Evolutionary conservation across 2,329 filamentous ascomycete genomes (phyloP), one percentile per base, ranked within the genome.

Genomic region (Fusarium staphyleae): DNA sequence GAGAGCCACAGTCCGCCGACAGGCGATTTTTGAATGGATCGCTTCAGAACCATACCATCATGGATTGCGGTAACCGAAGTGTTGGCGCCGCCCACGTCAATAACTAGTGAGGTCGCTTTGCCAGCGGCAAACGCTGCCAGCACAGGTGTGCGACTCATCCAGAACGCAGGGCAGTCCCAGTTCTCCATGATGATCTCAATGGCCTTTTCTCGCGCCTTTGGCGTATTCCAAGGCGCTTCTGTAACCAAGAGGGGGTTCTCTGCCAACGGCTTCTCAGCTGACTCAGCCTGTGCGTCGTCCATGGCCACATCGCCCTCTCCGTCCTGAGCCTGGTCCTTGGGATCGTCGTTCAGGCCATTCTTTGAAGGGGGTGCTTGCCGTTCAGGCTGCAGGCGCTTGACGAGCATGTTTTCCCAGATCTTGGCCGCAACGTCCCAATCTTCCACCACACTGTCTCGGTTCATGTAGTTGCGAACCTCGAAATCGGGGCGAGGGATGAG

Each of bases 161-260:
- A 99, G 75, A 97, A 98, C 5, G 95, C 95, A 14, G 95, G 95
- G 49, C 89, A 89, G 22, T 91, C 93, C 92, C 95, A 99, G 70
- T 87, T 90, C 80, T 99, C 95, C 88, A 99, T 97, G 54, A 91
- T 92, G 59, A 98, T 87, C 77, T 99, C 95, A 68, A 97, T 93
- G 33, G 89, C 88, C 83, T 95, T 96, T 77, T 99, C 95, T 55
- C 96, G 84, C 55, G 89, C 86, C 78, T 97, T 97, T 35, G 84
- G 75, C 19, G 87, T 83, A 75, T 96, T 98, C 93, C 93, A 98
- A 10, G 91, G 89, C 12, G 93, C 90, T 75, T 99, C 95, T 1
- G 91, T 96, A 84, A 99, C 88, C 53, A 99, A 81, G 55, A 99
- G 78, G 7, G 95, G 96, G 73, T 90, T 95, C 73, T 98, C 95